Evolutionary conservation across 2,329 filamentous ascomycete species (phyloP).

Genomic region (Cadophora gregata): DNA sequence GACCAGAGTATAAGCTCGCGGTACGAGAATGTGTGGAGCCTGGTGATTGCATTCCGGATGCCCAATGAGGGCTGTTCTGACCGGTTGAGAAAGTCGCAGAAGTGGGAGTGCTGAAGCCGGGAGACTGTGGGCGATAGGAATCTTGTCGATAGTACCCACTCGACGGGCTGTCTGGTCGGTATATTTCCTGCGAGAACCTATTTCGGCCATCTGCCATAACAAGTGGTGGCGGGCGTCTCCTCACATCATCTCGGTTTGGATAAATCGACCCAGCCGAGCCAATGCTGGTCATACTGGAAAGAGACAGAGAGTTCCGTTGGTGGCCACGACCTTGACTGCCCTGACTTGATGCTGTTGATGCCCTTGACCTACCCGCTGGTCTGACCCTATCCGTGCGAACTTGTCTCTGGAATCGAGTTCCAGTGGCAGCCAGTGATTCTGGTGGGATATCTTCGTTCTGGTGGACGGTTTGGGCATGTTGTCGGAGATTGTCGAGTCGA

Average conservation of each 20-base stretch:
- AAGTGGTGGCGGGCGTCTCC: slow-evolving; percentile 78
- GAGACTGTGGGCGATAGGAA: slow-evolving; percentile 67
- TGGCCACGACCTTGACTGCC: slow-evolving; percentile 77
- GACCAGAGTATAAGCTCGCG: slow-evolving; percentile 72
- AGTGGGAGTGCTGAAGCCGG: slow-evolving; percentile 81
- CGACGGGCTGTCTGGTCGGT: slow-evolving; percentile 60
- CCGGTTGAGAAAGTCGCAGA: slow-evolving; percentile 82
- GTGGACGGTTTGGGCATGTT: slow-evolving; percentile 97
- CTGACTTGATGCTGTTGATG: slow-evolving; percentile 78
- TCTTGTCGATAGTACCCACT: slow-evolving; percentile 58
- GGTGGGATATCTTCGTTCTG: slow-evolving; percentile 96
- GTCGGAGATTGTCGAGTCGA: slow-evolving; percentile 89
- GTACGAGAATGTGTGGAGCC: slow-evolving; percentile 71
- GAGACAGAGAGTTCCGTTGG: slow-evolving; percentile 79
- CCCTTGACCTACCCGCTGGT: slow-evolving; percentile 74
- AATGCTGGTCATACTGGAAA: slow-evolving; percentile 91
- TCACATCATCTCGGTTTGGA: slow-evolving; percentile 60
- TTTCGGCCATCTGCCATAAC: slow-evolving; percentile 80
- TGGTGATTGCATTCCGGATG: slow-evolving; percentile 73
- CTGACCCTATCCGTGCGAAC: slow-evolving; percentile 86
- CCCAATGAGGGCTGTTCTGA: slow-evolving; percentile 78
- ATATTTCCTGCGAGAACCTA: slow-evolving; percentile 71
- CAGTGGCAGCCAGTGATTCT: slow-evolving; percentile 90
- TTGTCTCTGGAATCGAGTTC: slow-evolving; percentile 90
- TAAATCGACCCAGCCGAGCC: slow-evolving; percentile 68